Base-by-base conservation (phyloP, 768 basidiomycete species). In the Tylopilus felleus region DNA sequence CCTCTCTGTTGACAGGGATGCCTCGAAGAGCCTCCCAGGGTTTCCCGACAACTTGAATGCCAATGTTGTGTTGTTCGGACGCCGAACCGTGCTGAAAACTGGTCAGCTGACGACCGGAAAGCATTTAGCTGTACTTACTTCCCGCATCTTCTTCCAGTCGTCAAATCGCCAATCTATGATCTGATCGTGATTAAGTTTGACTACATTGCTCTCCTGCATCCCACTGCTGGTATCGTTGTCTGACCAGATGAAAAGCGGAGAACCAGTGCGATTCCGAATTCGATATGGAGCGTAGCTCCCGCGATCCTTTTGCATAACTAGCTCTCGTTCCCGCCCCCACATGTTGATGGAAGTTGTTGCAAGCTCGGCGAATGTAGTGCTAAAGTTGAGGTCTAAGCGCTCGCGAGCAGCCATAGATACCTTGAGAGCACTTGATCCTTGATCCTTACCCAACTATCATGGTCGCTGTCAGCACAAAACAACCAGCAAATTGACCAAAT, bases 101-200 rank as follows among this genome's bases (percentile, higher is more conserved):
- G 41, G 50, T 58, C 36, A 51, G 47, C 42, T 14, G 7, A 51
- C 13, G 21, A 28, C 25, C n/a, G 8, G 25, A 52, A 25, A 21
- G 2, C 33, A 9, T 49, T 1, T 10, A 13, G 33, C 22, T 42
- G 43, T 17, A 59, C 77, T 56, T 65, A 93, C 94, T 76, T 99
- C 97, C 66, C 97, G 84, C 76, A 90, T 86, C 5, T 86, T 88
- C 67, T 87, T 88, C 88, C 93, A 93, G 64, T 98, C 95, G 66
- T 98, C 94, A 63, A 98, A 98, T 51, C 97, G 80, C 97, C 97
- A 98, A 52, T 98, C 95, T 5, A 91, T 75, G 8, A 78, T 83
- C 63, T 90, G 80, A 35, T 88, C 87, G 59, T 93, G 81, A 19
- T 81, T 73, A 35, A 99, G 73, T 61, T 84, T 82, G 40, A 84